phyloP scores from a whole-genome alignment of 2,329 filamentous ascomycete genomes.

The Phyllosticta citribraziliensis region DNA sequence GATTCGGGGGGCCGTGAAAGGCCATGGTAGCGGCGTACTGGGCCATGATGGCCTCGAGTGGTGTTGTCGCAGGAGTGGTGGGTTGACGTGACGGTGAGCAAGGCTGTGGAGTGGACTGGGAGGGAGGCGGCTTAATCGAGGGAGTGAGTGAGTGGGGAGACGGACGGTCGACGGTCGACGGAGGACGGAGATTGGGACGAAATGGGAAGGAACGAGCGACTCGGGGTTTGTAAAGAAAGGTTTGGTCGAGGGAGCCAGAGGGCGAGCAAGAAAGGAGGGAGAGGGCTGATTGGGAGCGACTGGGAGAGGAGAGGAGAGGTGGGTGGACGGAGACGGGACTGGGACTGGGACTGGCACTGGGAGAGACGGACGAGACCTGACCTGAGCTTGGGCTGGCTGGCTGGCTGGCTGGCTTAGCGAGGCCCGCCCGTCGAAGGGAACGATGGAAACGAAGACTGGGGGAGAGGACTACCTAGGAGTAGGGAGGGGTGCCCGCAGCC shows the following conservation, averaged over 20 bases:
- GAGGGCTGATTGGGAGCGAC: slow-evolving; percentile 5
- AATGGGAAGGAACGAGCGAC: slow-evolving; percentile 5
- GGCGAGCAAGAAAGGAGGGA: slow-evolving; percentile 1
- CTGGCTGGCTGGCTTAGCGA: too few species aligned
- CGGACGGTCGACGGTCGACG: neutral
- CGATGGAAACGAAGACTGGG: too few species aligned
- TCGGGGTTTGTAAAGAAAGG: slow-evolving; percentile 3
- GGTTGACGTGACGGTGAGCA: neutral
- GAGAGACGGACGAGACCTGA: too few species aligned
- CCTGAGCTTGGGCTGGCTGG: too few species aligned
- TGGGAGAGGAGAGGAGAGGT: neutral
- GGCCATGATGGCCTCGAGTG: neutral
- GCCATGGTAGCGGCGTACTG: slow-evolving; percentile 6
- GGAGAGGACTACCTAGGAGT: too few species aligned
- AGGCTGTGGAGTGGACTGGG: neutral
- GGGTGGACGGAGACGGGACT: too few species aligned
- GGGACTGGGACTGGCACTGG: too few species aligned
- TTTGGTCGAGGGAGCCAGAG: neutral
- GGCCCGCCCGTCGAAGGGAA: too few species aligned
- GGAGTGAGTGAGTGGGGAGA: neutral
- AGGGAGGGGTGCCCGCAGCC: too few species aligned
- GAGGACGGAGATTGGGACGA: neutral
- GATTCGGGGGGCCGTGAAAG: neutral
- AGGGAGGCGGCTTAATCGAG: neutral
- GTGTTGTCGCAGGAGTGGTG: neutral